These are phyloP conservation scores for Catharanthus roseus DNA, from an alignment of 257 asterid species.

Conservation along the genomic window DNA sequence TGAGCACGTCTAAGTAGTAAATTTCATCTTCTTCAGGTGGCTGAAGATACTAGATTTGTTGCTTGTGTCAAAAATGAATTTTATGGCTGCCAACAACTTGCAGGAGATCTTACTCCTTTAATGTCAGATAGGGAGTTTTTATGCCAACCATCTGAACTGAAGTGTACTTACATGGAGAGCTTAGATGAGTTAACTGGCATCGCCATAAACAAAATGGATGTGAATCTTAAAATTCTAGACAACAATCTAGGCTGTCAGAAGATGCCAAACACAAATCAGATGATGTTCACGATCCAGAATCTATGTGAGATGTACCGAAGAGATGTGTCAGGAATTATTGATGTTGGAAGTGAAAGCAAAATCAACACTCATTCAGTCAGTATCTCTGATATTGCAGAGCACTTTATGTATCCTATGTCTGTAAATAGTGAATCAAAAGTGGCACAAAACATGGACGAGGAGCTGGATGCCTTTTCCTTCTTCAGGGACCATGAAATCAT, in stretches of 20 bases:
- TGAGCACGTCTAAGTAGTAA: not conserved
- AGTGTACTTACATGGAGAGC: slow-evolving; percentile 28
- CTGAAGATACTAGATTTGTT: slow-evolving; percentile 53
- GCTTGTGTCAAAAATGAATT: slow-evolving; percentile 32
- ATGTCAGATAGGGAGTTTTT: slow-evolving; percentile 15
- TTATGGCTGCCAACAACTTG: slow-evolving; percentile 29
- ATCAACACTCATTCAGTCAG: slow-evolving; percentile 25
- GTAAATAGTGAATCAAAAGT: slow-evolving; percentile 30
- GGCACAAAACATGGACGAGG: slow-evolving; percentile 32
- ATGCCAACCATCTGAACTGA: slow-evolving; percentile 25
- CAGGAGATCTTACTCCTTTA: slow-evolving; percentile 15
- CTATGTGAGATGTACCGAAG: slow-evolving; percentile 26
- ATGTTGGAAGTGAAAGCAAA: slow-evolving; percentile 27
- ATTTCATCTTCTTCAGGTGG: slow-evolving; percentile 37
- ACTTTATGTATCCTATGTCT: slow-evolving; percentile 26
- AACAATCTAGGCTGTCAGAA: slow-evolving; percentile 23
- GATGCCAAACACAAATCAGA: slow-evolving; percentile 22
- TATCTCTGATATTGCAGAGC: slow-evolving; percentile 26
- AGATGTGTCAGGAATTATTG: slow-evolving; percentile 20
- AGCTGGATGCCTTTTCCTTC: slow-evolving; percentile 28
- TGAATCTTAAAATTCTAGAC: slow-evolving; percentile 26
- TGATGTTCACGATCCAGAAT: slow-evolving; percentile 42
- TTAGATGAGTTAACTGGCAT: slow-evolving; percentile 30
- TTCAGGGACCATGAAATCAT: slow-evolving; percentile 17
- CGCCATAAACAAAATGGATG: slow-evolving; percentile 18